Base-by-base conservation (phyloP, 306 rosid genomes). In the Inga laurina region DNA sequence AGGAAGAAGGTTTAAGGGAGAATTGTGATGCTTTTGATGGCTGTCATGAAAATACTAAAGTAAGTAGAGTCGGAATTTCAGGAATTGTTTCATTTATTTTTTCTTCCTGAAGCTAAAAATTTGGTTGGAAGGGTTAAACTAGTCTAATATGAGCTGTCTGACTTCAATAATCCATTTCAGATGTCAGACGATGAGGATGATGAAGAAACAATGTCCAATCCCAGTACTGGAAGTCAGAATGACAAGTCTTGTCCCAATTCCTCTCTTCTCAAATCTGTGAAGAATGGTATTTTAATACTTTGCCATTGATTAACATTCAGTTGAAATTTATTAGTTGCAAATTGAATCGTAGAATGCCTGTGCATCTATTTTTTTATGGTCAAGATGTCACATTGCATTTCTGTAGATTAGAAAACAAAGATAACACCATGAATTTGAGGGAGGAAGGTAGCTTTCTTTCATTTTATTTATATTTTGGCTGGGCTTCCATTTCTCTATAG, bases 161-260 rank as follows among this genome's bases (percentile, higher is more conserved):
- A 69, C 70, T 14, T 10, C 51, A 7, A 35, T 27, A 4, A 39
- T 52, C 7, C 39, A 43, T 67, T 37, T 18, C 67, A 96, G 97
- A 82, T 88, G 11, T 91, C 90, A 0, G 97, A 92, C 43, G 93
- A 93, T 0, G 99, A 92, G 35, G 97, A 96, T 4, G 99, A 90
- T 4, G 94, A 88, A 3, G 97, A 91, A 74, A 75, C 86, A 2
- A 72, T 35, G 18, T 89, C 89, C 24, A 86, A 83, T 82, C 89
- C 88, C 24, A 74, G 86, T 7, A 80, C 85, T n/a, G 98, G 95
- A 70, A 93, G 99, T 87, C 99, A 93, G 72, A 90, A 62, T 69
- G 98, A 92, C 41, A 88, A 86, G 59, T 79, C 77, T 18, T 88
- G 81, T 57, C 78, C 91, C 14, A 22, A 76, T 37, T 67, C 88